A percentile compares a stretch with the other conserved stretches of the same genome.
phyloP scores from a whole-genome alignment of 129 eudicot species.

The Chrysanthemum seticuspe region DNA sequence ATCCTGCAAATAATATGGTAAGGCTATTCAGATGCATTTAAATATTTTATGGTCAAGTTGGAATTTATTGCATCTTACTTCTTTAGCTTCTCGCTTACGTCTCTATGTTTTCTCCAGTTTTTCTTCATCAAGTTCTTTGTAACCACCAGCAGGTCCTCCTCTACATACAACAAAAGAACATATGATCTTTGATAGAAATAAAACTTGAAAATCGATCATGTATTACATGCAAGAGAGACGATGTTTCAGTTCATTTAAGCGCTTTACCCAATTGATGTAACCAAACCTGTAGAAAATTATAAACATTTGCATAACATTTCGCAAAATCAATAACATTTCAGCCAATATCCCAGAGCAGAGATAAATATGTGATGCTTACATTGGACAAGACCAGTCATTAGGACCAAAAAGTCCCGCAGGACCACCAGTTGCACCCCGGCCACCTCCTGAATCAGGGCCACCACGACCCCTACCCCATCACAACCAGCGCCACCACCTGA shows the following conservation, averaged over 20 bases:
- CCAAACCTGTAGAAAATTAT: conserved; percentile 63
- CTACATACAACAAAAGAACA: conserved; percentile 31
- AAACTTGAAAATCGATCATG: background rate
- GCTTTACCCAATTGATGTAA: conserved; percentile 98
- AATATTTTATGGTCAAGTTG: no score
- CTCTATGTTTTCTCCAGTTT: conserved; percentile 87
- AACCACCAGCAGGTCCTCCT: conserved; percentile 99
- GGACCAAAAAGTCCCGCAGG: conserved; percentile 91
- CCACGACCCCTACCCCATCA: conserved; percentile 86
- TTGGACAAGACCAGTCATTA: conserved; percentile 91
- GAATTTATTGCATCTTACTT: conserved; percentile 42
- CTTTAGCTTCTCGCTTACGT: conserved; percentile 88
- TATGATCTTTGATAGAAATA: background rate
- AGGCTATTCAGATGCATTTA: no score
- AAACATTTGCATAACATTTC: no score
- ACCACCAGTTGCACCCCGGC: conserved; percentile 53
- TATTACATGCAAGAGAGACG: background rate
- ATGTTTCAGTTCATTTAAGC: conserved; percentile 22
- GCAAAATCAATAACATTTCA: no score
- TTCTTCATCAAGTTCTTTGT: conserved; percentile 97
- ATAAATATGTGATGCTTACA: conserved; percentile 42
- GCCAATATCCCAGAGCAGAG: no score
- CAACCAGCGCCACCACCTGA: conserved; percentile 71
- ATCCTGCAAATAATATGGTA: no score
- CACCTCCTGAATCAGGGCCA: conserved; percentile 43